These are phyloP conservation scores for Schizochytrium sp. DNA, from an alignment of 108 stramenopile genomes.

Conservation along the genomic window DNA sequence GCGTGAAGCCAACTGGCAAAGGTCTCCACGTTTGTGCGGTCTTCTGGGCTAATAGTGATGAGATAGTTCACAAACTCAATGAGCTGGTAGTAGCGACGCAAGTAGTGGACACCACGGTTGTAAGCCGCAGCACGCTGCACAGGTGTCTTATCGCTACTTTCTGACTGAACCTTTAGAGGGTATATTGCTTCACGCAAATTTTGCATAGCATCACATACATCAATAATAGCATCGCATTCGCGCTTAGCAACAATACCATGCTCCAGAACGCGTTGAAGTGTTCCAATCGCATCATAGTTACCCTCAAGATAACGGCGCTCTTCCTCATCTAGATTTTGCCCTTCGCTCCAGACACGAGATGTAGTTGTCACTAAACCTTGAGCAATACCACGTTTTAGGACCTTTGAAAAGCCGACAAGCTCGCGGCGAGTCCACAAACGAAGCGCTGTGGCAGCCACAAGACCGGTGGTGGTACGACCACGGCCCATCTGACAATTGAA, in stretches of 20 bases:
- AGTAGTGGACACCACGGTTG: constrained; percentile 47
- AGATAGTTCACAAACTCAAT: constrained; percentile 58
- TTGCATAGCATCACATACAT: constrained; percentile 35
- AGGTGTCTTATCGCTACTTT: constrained; percentile 18
- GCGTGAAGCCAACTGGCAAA: constrained; percentile 46
- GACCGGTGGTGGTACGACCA: constrained; percentile 41
- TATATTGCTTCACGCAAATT: constrained; percentile 47
- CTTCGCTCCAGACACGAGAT: neutral
- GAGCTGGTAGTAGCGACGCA: constrained; percentile 59
- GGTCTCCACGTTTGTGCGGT: constrained; percentile 43
- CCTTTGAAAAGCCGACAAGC: neutral
- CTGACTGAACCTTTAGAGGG: constrained; percentile 26
- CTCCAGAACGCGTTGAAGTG: constrained; percentile 25
- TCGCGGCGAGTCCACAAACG: constrained; percentile 1
- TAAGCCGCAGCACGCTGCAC: constrained; percentile 46
- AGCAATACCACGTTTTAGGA: neutral
- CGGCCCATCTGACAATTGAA: constrained; percentile 60
- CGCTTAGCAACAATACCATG: constrained; percentile 49
- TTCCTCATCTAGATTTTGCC: neutral
- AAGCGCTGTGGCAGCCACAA: neutral
- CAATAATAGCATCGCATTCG: constrained; percentile 29
- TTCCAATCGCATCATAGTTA: constrained; percentile 35
- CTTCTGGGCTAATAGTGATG: constrained; percentile 32
- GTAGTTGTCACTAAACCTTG: neutral
- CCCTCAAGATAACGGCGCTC: constrained; percentile 41